These are phyloP conservation scores for Leccinum huronense DNA, from an alignment of 1,284 basidiomycete species.

Conservation along the genomic window DNA sequence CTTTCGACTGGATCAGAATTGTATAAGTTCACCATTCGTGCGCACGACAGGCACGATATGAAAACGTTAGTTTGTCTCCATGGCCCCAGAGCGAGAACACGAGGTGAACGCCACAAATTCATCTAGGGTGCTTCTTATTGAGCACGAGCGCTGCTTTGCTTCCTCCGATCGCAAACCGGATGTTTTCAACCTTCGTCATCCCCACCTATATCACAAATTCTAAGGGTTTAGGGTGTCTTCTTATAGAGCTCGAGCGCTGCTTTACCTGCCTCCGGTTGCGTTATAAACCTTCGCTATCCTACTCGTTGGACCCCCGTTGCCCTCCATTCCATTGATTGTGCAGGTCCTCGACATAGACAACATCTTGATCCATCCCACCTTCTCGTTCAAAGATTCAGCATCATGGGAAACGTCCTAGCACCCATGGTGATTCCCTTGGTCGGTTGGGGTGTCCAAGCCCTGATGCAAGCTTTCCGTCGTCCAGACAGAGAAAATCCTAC, in stretches of 20 bases:
- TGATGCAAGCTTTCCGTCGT: background rate
- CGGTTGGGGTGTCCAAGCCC: background rate
- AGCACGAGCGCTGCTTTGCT: no score
- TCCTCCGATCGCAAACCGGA: no score
- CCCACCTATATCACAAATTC: background rate
- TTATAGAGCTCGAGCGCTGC: background rate
- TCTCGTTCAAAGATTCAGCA: background rate
- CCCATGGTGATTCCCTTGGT: background rate
- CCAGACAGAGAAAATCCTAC: constrained; percentile 1
- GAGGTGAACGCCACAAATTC: background rate
- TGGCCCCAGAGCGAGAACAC: no score
- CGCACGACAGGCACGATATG: background rate
- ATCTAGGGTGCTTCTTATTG: constrained; percentile 1
- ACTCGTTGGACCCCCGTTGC: background rate
- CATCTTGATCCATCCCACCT: background rate
- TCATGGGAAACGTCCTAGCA: constrained; percentile 3
- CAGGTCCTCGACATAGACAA: background rate
- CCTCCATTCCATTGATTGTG: background rate
- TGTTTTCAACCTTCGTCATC: background rate
- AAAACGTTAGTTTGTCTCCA: background rate
- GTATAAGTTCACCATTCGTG: no score
- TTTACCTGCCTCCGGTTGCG: no score
- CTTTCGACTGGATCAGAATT: no score
- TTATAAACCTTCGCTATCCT: background rate
- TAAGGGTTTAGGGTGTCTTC: constrained; percentile 2